Conservation (phyloP, 169 alveolate genomes). For the Babesia sp. region DNA sequence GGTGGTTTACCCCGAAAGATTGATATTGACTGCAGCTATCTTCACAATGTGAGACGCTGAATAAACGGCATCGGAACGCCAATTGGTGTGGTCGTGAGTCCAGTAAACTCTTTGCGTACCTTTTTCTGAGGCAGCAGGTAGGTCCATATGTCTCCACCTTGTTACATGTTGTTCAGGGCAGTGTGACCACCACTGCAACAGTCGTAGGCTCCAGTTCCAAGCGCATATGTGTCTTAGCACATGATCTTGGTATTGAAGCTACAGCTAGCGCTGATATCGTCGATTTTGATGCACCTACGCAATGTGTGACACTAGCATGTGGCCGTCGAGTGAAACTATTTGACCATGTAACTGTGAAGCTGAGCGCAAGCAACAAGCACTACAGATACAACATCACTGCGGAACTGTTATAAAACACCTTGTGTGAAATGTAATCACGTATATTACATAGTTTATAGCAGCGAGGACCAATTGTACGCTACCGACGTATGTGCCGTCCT, state of each 20-base stretch:
- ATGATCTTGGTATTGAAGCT: slow-evolving; percentile 49
- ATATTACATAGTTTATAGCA: slow-evolving; percentile 14
- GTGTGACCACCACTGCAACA: slow-evolving; percentile 56
- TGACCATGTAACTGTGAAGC: slow-evolving; percentile 64
- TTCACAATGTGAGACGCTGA: slow-evolving; percentile 88
- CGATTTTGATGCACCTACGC: slow-evolving; percentile 52
- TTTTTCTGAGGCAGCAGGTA: slow-evolving; percentile 83
- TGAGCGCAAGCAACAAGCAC: slow-evolving; percentile 63
- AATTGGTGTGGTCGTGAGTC: slow-evolving; percentile 92
- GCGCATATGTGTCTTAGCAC: slow-evolving; percentile 62
- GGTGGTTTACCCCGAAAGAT: slow-evolving; percentile 14
- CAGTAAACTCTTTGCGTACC: slow-evolving; percentile 85
- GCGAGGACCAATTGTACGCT: background rate
- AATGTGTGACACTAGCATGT: slow-evolving; percentile 36
- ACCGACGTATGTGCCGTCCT: slow-evolving; percentile 1
- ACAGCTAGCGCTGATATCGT: slow-evolving; percentile 53
- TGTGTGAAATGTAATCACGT: background rate
- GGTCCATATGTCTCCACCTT: slow-evolving; percentile 21
- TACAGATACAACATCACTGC: slow-evolving; percentile 70
- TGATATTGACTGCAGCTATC: slow-evolving; percentile 75
- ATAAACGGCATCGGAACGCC: slow-evolving; percentile 90
- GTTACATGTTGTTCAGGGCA: slow-evolving; percentile 59
- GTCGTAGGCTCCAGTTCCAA: slow-evolving; percentile 76
- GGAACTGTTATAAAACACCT: slow-evolving; percentile 33
- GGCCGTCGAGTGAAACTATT: slow-evolving; percentile 57